These are phyloP conservation scores for Mallotus japonicus DNA, from an alignment of 441 rosid genomes.

Conservation along the genomic window DNA sequence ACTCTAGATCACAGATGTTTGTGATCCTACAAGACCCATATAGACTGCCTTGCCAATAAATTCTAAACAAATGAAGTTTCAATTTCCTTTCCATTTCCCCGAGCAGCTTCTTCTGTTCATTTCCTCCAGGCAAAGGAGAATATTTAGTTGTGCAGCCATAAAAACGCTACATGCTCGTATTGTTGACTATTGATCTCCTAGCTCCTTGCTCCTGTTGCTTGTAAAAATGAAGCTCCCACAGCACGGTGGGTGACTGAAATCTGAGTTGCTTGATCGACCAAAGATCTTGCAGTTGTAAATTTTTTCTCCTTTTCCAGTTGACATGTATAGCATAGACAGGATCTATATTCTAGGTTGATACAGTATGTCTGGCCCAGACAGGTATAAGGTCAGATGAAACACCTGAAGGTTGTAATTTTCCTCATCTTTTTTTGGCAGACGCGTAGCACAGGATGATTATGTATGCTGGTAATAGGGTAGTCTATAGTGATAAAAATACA, in stretches of 20 bases:
- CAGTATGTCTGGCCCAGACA: constrained; percentile 14
- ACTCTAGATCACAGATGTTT: neutral
- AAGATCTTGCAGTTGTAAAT: constrained; percentile 24
- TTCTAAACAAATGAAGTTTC: constrained; percentile 2
- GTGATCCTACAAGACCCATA: constrained; percentile 10
- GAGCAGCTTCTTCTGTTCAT: constrained; percentile 16
- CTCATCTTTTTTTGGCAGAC: neutral
- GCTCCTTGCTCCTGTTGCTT: constrained; percentile 20
- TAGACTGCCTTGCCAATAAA: constrained; percentile 8
- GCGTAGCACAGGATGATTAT: constrained; percentile 28
- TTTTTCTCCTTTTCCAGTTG: constrained; percentile 7
- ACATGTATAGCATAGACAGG: constrained; percentile 32
- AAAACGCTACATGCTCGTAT: constrained; percentile 22
- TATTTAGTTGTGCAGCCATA: constrained; percentile 21
- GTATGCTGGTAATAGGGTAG: constrained; percentile 21
- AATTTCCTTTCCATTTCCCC: constrained; percentile 8
- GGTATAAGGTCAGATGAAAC: constrained; percentile 14
- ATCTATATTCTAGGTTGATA: constrained; percentile 27
- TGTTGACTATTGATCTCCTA: constrained; percentile 17
- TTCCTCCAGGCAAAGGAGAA: constrained; percentile 23
- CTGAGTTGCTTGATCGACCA: constrained; percentile 12
- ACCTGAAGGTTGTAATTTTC: constrained; percentile 18
- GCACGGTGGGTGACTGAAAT: constrained; percentile 18
- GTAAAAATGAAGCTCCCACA: constrained; percentile 8
- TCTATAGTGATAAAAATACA: neutral